phyloP scores from a whole-genome alignment of 257 asterid genomes.

The Ilex aquifolium region DNA sequence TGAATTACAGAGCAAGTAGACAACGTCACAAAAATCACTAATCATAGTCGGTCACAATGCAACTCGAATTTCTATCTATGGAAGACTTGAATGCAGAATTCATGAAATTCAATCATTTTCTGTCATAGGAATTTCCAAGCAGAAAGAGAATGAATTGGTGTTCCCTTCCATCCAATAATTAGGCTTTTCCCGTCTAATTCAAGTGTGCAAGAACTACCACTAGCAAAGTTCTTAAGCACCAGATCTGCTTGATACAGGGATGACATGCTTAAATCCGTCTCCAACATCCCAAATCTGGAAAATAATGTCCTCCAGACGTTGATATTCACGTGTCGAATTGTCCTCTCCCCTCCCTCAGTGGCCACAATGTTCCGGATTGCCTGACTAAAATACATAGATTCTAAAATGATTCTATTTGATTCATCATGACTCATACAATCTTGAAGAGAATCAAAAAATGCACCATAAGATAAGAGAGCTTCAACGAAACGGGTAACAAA shows the following conservation, averaged over 20 bases:
- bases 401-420: constrained; percentile 13
- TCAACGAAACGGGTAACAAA: constrained; percentile 26
- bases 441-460: constrained; percentile 27
- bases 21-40: no score
- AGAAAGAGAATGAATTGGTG: constrained; percentile 33
- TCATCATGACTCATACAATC: constrained; percentile 19
- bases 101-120: no score
- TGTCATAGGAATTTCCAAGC: constrained; percentile 30
- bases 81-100: neutral
- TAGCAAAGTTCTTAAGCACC: constrained; percentile 19
- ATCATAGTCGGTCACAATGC: no score
- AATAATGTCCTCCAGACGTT: constrained; percentile 33
- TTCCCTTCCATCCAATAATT: constrained; percentile 38
- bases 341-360: constrained; percentile 18
- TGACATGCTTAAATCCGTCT: constrained; percentile 25
- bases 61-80: neutral
- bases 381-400: constrained; percentile 16
- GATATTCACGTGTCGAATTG: constrained; percentile 15
- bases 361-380: constrained; percentile 12
- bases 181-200: constrained; percentile 32
- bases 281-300: constrained; percentile 22
- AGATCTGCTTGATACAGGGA: constrained; percentile 34
- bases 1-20: no score
- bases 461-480: constrained; percentile 15
- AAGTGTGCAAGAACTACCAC: constrained; percentile 27